These are phyloP conservation scores for Clonostachys solani DNA, from an alignment of 2,329 filamentous ascomycete genomes.

Conservation along the genomic window DNA sequence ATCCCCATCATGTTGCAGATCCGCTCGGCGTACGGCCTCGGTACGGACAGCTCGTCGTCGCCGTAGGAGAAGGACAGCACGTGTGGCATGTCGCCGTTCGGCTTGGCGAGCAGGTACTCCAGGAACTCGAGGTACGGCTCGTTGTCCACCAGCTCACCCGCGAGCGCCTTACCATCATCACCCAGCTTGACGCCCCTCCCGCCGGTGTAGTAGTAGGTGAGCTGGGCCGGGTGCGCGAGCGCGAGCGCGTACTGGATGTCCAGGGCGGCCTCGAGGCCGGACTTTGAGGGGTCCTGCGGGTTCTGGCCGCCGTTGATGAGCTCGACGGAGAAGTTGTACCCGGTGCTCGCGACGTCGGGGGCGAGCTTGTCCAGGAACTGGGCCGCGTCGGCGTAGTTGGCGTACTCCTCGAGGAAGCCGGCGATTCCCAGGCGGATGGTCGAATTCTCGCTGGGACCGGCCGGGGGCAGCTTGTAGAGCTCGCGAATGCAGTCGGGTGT, in stretches of 20 bases:
- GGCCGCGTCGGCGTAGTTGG: constrained; percentile 34
- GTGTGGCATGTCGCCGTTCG: constrained; percentile 42
- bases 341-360: constrained; percentile 24
- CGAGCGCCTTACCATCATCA: constrained; percentile 24
- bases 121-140: constrained; percentile 55
- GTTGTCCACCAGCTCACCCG: constrained; percentile 31
- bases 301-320: constrained; percentile 39
- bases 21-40: constrained; percentile 41
- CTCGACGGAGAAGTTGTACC: constrained; percentile 33
- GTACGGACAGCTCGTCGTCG: constrained; percentile 53
- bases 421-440: constrained; percentile 37
- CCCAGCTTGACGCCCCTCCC: constrained; percentile 37
- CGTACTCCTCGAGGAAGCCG: constrained; percentile 44
- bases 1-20: constrained; percentile 51
- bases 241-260: constrained; percentile 45
- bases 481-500: constrained; percentile 34
- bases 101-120: constrained; percentile 39
- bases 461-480: constrained; percentile 39
- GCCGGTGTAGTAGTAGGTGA: constrained; percentile 39
- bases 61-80: constrained; percentile 55
- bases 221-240: constrained; percentile 35
- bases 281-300: constrained; percentile 25
- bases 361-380: constrained; percentile 28
- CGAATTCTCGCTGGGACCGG: constrained; percentile 17
- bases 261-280: constrained; percentile 40